Evolutionary conservation across 495 filamentous ascomycete species (phyloP), one percentile per base, ranked within the genome.

Genomic region (Penicillium parvum): DNA sequence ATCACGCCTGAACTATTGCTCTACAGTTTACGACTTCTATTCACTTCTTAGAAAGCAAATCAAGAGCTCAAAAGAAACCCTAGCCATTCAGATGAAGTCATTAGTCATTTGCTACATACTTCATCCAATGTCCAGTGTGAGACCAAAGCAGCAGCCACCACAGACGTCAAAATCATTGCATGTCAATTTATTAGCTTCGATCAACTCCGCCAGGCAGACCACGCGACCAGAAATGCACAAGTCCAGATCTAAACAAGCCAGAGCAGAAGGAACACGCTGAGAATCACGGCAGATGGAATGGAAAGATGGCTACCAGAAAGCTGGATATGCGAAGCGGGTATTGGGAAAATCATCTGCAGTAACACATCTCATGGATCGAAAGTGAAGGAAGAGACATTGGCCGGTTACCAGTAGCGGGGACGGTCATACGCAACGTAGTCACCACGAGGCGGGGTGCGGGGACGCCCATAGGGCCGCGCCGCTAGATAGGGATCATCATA

Each of bases 401-500:
- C 20, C 3, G 29, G 25, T 49, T 71, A 74, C 71, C 71, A 74
- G 53, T 74, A 74, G 26, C 60, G 56, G 38, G 65, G 69, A 35
- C 71, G 71, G 11, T 72, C 71, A 47, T 74, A 74, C 7, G 57
- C 57, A 32, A 52, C 51, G 48, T 72, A 74, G 32, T 71, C 70
- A 41, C 57, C 53, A 37, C 70, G 53, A 1, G 69, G 68, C 7
- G 71, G 71, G 40, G 60, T 57, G 17, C 71, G 69, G 19, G 69
- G 69, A 30, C 71, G 66, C 32, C 58, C 68, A 47, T 73, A 74
- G 17, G 67, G 61, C 20, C 68, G 62, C 9, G 65, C 58, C 21
- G 57, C 59, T 29, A 66, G 57, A 52, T 74, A 74, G 3, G 71
- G 68, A 37, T 74, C 71, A 41, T 72, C 68, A 49, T 70, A 72